A percentile compares a stretch with the other conserved stretches of the same genome.
Evolutionary conservation across 108 stramenopile genomes (phyloP).

Genomic region (Skeletonema grethae): DNA sequence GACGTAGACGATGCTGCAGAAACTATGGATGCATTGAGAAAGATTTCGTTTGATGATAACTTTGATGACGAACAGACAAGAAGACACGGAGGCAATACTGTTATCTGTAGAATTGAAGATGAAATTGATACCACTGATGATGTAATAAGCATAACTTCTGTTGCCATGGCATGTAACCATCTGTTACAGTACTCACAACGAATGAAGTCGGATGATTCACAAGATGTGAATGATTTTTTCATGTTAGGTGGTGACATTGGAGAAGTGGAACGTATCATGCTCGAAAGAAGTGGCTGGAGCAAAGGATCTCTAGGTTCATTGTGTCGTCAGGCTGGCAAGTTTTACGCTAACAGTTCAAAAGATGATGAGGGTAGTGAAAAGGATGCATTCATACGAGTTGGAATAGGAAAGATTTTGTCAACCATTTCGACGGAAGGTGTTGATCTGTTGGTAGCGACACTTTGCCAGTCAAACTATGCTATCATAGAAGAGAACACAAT

Average conservation of each 20-base stretch:
- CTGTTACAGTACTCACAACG: conserved; percentile 6
- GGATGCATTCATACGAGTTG: background rate
- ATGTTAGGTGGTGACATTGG: background rate
- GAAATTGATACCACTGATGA: background rate
- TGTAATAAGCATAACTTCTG: conserved; percentile 1
- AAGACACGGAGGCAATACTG: background rate
- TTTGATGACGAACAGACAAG: background rate
- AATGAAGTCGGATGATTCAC: conserved; percentile 1
- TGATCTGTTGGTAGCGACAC: conserved; percentile 25
- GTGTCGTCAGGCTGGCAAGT: conserved; percentile 16
- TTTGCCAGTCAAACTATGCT: conserved; percentile 26
- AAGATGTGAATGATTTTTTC: conserved; percentile 13
- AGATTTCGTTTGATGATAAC: conserved; percentile 4
- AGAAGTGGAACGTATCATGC: conserved; percentile 15
- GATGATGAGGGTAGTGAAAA: background rate
- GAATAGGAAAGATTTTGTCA: conserved; percentile 11
- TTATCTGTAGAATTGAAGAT: background rate
- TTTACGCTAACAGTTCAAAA: background rate
- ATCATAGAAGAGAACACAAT: conserved; percentile 28
- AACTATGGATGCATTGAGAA: background rate
- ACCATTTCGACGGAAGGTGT: conserved; percentile 26
- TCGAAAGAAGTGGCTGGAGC: conserved; percentile 20
- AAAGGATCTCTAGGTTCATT: conserved; percentile 20
- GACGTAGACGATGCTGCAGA: conserved; percentile 14
- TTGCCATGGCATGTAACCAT: conserved; percentile 10